phyloP scores from a whole-genome alignment of 2,329 filamentous ascomycete species.

The Neopestalotiopsis sp. region DNA sequence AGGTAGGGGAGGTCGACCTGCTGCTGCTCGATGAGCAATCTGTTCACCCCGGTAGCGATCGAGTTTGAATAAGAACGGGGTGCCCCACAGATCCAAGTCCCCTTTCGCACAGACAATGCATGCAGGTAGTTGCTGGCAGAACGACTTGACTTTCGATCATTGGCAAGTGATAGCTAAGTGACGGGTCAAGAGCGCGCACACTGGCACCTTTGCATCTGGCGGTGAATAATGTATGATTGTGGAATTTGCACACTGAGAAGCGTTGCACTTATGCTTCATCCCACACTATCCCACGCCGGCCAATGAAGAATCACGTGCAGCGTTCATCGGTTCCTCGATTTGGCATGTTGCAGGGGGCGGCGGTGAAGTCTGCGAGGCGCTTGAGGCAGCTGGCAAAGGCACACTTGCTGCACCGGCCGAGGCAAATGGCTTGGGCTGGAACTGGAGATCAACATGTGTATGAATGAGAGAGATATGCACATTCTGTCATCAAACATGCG shows the following conservation, averaged over 20 bases:
- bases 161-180: neutral
- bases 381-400: neutral
- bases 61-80: neutral
- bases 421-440: neutral
- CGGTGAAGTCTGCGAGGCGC: slow-evolving; percentile 3
- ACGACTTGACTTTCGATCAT: neutral
- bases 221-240: slow-evolving; percentile 1
- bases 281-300: neutral
- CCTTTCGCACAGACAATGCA: slow-evolving; percentile 12
- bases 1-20: neutral
- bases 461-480: neutral
- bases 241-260: neutral
- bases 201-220: neutral
- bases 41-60: neutral
- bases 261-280: slow-evolving; percentile 10
- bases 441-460: neutral
- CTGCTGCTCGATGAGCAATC: neutral
- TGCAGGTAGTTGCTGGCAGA: slow-evolving; percentile 7
- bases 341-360: slow-evolving; percentile 5
- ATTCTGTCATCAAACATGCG: neutral
- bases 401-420: neutral
- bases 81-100: neutral
- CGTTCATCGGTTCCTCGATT: slow-evolving; percentile 1
- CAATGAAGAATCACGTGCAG: slow-evolving; percentile 1
- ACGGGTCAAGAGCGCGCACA: neutral